These are phyloP conservation scores for Lactarius akahatsu DNA, from an alignment of 768 basidiomycete genomes.

Conservation along the genomic window DNA sequence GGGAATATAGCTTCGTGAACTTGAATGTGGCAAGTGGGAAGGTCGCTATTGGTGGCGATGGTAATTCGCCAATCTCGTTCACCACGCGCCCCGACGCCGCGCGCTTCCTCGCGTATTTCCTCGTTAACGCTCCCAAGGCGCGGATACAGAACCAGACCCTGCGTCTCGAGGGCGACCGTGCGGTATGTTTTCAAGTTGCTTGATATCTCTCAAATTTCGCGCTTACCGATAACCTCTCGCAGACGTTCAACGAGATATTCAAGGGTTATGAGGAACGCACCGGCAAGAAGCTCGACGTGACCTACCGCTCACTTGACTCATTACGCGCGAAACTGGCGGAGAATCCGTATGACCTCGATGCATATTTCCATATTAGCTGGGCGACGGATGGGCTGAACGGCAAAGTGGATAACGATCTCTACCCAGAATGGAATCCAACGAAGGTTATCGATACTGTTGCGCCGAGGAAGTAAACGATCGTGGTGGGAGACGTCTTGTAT, in stretches of 20 bases:
- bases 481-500: too few relatives aligned
- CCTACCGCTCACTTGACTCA: constrained; percentile 18
- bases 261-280: constrained; percentile 23
- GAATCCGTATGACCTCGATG: constrained; percentile 25
- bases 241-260: constrained; percentile 31
- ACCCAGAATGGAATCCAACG: constrained; percentile 30
- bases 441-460: constrained; percentile 23
- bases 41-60: constrained; percentile 25
- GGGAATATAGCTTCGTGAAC: constrained; percentile 7
- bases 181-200: constrained; percentile 13
- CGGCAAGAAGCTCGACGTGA: constrained; percentile 25
- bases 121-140: constrained; percentile 25
- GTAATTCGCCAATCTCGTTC: constrained; percentile 26
- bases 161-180: constrained; percentile 28
- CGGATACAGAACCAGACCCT: constrained; percentile 22
- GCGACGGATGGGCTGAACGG: constrained; percentile 20
- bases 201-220: background rate
- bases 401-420: constrained; percentile 23
- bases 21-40: constrained; percentile 25
- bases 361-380: constrained; percentile 20
- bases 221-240: background rate
- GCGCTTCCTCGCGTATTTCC: constrained; percentile 29
- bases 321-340: constrained; percentile 19
- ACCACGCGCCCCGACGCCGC: constrained; percentile 29
- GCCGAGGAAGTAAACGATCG: background rate